These are phyloP conservation scores for Sugiyamaella marilandica DNA, from an alignment of 805 yeast genomes.

Conservation along the genomic window DNA sequence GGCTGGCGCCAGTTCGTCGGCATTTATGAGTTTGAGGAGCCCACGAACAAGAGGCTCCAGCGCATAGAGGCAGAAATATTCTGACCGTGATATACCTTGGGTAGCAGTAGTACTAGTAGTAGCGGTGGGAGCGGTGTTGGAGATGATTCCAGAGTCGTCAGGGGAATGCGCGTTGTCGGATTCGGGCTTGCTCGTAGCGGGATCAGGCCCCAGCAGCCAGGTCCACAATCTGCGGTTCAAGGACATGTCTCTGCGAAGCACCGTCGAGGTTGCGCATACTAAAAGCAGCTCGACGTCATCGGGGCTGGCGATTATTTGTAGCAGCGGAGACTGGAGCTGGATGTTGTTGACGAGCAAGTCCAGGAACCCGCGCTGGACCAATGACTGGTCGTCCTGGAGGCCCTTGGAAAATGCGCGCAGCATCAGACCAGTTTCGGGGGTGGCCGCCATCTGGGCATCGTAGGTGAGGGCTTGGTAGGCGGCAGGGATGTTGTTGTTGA, in stretches of 20 bases:
- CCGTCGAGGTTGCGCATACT: slow-evolving; percentile 59
- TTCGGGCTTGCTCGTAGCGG: slow-evolving; percentile 10
- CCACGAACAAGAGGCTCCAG: slow-evolving; percentile 47
- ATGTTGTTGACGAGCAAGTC: slow-evolving; percentile 69
- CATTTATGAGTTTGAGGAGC: slow-evolving; percentile 43
- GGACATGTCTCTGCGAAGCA: slow-evolving; percentile 86
- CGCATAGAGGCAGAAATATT: slow-evolving; percentile 61
- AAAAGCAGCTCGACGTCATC: slow-evolving; percentile 57
- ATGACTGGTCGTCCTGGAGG: slow-evolving; percentile 57
- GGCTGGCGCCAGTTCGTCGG: slow-evolving; percentile 26
- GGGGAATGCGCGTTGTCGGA: slow-evolving; percentile 5
- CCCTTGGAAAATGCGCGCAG: slow-evolving; percentile 71
- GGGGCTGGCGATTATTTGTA: slow-evolving; percentile 43
- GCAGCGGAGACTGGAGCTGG: slow-evolving; percentile 56
- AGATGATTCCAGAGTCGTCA: neutral
- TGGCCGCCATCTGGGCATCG: slow-evolving; percentile 57
- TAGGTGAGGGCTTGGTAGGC: slow-evolving; percentile 33
- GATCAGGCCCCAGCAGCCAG: slow-evolving; percentile 85
- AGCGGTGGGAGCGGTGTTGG: no score
- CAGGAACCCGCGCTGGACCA: slow-evolving; percentile 83
- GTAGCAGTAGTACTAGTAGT: slow-evolving; percentile 13
- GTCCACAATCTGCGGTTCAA: slow-evolving; percentile 89
- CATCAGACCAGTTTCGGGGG: slow-evolving; percentile 76
- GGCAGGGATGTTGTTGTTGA: slow-evolving; percentile 28
- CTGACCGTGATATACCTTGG: slow-evolving; percentile 33